phyloP scores from a whole-genome alignment of 306 rosid genomes.

The Prinsepia uniflora region DNA sequence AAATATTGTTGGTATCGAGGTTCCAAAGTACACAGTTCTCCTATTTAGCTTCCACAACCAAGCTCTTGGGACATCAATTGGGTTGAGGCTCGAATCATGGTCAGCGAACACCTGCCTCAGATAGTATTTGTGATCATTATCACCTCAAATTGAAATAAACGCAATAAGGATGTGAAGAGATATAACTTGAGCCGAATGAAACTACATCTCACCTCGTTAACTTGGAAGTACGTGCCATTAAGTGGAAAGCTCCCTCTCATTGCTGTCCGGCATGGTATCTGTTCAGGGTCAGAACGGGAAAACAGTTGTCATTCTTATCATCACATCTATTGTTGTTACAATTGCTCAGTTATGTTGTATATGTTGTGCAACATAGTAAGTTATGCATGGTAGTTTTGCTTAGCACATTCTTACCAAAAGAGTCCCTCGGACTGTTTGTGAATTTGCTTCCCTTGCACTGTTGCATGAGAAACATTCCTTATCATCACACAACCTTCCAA shows the following conservation, averaged over 20 bases:
- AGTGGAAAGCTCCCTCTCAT: slow-evolving; percentile 95
- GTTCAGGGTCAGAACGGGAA: slow-evolving; percentile 33
- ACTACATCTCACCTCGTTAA: slow-evolving; percentile 65
- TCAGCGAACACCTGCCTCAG: slow-evolving; percentile 44
- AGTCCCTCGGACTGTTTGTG: slow-evolving; percentile 82
- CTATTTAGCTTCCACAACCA: slow-evolving; percentile 51
- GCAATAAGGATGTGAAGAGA: slow-evolving; percentile 16
- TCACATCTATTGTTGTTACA: neutral
- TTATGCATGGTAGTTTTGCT: slow-evolving; percentile 19
- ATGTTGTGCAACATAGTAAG: neutral
- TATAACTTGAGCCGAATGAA: slow-evolving; percentile 6
- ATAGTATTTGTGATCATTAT: slow-evolving; percentile 9
- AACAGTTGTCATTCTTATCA: slow-evolving; percentile 9
- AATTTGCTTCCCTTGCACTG: slow-evolving; percentile 69
- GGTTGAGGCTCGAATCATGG: slow-evolving; percentile 45
- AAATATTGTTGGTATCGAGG: slow-evolving; percentile 56
- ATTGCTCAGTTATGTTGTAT: neutral
- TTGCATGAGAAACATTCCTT: slow-evolving; percentile 84
- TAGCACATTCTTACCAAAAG: slow-evolving; percentile 56
- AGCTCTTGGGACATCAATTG: slow-evolving; percentile 46
- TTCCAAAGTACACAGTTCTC: slow-evolving; percentile 53
- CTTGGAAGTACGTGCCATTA: slow-evolving; percentile 95
- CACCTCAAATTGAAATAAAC: slow-evolving; percentile 21
- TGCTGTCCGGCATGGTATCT: slow-evolving; percentile 96
- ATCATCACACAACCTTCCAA: slow-evolving; percentile 59